Percentiles rank a stretch among this genome's conserved stretches.
Evolutionary conservation across 2,329 filamentous ascomycete species (phyloP).

Genomic region (Phyllosticta citrichinensis): DNA sequence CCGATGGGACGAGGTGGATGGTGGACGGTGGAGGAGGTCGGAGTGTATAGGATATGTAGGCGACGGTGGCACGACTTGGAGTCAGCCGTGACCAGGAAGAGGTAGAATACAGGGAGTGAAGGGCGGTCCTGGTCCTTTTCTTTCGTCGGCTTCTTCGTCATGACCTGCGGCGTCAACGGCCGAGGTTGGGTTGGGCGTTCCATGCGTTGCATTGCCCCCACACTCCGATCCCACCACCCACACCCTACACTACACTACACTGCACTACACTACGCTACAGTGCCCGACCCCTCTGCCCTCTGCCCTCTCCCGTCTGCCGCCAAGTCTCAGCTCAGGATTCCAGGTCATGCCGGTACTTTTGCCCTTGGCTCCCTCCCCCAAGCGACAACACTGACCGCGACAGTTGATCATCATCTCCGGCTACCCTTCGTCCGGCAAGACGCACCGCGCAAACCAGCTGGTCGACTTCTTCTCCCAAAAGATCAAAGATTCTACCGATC

Average conservation of each 20-base stretch:
- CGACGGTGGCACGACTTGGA: not conserved
- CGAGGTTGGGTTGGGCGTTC: not conserved
- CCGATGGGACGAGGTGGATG: not conserved
- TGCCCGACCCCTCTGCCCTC: not conserved
- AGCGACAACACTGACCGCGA: not conserved
- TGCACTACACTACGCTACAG: too few relatives aligned
- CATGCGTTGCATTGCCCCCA: too few relatives aligned
- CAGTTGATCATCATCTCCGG: conserved; percentile 54
- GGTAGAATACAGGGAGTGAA: not conserved
- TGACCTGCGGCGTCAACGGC: not conserved
- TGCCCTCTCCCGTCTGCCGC: not conserved
- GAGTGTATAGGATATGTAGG: not conserved
- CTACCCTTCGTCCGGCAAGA: conserved; percentile 55
- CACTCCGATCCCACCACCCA: not conserved
- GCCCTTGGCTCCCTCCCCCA: not conserved
- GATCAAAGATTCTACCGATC: conserved; percentile 39
- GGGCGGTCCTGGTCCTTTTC: not conserved
- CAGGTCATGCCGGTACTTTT: conserved; percentile 12
- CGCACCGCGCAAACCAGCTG: conserved; percentile 53
- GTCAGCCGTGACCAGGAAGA: not conserved
- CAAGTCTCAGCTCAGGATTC: not conserved
- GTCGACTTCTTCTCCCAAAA: conserved; percentile 52
- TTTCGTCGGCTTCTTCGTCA: not conserved
- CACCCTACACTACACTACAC: too few relatives aligned
- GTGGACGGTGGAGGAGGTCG: not conserved